Evolutionary conservation across 352 stramenopile genomes (phyloP).

Genomic region (Globisporangium middletonii): DNA sequence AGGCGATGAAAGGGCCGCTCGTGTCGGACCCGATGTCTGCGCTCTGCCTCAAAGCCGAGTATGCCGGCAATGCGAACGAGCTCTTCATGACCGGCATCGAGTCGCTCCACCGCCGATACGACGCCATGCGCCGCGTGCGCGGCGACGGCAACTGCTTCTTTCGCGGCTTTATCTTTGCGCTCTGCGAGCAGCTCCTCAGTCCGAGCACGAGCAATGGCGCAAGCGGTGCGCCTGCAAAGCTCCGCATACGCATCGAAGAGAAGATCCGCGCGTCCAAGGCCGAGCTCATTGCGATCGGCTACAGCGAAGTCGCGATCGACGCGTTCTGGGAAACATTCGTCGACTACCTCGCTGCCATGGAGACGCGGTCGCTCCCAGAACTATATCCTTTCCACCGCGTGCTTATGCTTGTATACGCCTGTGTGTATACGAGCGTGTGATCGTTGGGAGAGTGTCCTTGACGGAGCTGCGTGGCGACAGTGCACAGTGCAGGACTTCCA

Average conservation of each 20-base stretch:
- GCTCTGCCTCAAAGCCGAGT: slow-evolving; percentile 60
- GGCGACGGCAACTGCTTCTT: slow-evolving; percentile 93
- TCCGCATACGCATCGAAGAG: slow-evolving; percentile 40
- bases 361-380: slow-evolving; percentile 60
- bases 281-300: slow-evolving; percentile 78
- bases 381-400: slow-evolving; percentile 21
- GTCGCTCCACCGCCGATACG: slow-evolving; percentile 58
- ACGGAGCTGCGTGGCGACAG: slow-evolving; percentile 16
- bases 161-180: slow-evolving; percentile 84
- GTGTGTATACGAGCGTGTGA: not conserved
- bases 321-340: slow-evolving; percentile 92
- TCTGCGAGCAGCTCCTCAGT: slow-evolving; percentile 72
- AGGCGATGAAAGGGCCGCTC: slow-evolving; percentile 21
- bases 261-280: slow-evolving; percentile 65
- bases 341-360: slow-evolving; percentile 80
- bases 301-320: slow-evolving; percentile 90
- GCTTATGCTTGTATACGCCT: slow-evolving; percentile 15
- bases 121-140: slow-evolving; percentile 72
- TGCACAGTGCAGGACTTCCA: slow-evolving; percentile 74
- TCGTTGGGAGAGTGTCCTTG: slow-evolving; percentile 10
- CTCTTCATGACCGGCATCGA: slow-evolving; percentile 75
- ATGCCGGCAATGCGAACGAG: slow-evolving; percentile 60
- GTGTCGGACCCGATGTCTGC: slow-evolving; percentile 53
- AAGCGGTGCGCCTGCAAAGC: slow-evolving; percentile 10
- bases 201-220: not conserved